These are phyloP conservation scores for Mycena sp. DNA, from an alignment of 1,284 basidiomycete species.

Conservation along the genomic window DNA sequence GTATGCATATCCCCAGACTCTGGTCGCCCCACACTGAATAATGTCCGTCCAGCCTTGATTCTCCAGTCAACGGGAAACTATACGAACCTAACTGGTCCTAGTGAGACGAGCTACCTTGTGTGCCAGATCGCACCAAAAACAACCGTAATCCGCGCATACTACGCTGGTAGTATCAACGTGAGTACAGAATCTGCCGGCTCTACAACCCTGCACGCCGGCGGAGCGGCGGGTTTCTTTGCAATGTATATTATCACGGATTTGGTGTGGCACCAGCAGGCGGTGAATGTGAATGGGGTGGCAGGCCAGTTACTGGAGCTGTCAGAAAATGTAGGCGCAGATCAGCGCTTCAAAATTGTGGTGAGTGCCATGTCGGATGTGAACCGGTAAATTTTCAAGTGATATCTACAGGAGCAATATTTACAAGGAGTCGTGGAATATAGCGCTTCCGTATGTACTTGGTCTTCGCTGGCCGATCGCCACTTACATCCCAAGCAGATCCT, in stretches of 20 bases:
- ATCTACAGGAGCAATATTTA: constrained; percentile 6
- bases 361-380: neutral
- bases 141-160: neutral
- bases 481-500: neutral
- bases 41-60: constrained; percentile 5
- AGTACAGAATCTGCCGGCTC: neutral
- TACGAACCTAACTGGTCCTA: neutral
- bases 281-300: constrained; percentile 7
- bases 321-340: neutral
- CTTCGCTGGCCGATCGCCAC: neutral
- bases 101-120: constrained; percentile 12
- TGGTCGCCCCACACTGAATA: neutral
- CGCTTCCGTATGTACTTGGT: neutral
- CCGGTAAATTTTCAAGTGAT: too few species aligned
- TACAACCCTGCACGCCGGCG: neutral
- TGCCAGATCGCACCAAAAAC: constrained; percentile 11
- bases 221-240: constrained; percentile 8
- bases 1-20: neutral
- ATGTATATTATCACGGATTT: constrained; percentile 15
- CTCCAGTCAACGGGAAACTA: constrained; percentile 9
- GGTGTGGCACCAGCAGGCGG: constrained; percentile 15
- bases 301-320: constrained; percentile 8
- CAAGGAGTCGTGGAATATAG: neutral
- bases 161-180: neutral
- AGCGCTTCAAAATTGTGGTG: neutral